These are phyloP conservation scores for Trichosporon coremiiforme DNA, from an alignment of 1,284 basidiomycete species.

Conservation along the genomic window DNA sequence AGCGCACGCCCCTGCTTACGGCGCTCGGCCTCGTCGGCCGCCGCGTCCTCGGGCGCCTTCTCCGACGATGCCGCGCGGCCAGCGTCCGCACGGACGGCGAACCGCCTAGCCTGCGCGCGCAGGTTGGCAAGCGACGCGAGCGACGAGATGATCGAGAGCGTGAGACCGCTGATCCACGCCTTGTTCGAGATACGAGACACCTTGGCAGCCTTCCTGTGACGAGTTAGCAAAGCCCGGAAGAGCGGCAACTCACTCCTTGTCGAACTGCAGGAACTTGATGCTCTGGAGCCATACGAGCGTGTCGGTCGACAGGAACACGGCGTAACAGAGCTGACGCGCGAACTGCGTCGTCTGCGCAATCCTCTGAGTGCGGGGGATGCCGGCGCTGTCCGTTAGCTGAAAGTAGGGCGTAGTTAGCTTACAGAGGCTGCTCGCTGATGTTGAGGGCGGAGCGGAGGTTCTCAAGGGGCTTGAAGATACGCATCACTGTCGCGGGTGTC, in stretches of 20 bases:
- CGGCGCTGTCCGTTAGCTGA: slow-evolving; percentile 32
- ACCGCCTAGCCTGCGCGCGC: slow-evolving; percentile 50
- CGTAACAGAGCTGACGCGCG: slow-evolving; percentile 84
- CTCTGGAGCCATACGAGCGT: slow-evolving; percentile 79
- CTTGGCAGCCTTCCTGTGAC: slow-evolving; percentile 66
- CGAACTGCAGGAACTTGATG: slow-evolving; percentile 69
- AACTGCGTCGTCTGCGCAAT: slow-evolving; percentile 79
- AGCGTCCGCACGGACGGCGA: slow-evolving; percentile 45
- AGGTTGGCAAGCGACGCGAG: slow-evolving; percentile 53
- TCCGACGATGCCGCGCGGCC: slow-evolving; percentile 40
- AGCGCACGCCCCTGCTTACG: slow-evolving; percentile 52
- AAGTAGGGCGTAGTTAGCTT: slow-evolving; percentile 25
- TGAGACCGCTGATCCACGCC: slow-evolving; percentile 88
- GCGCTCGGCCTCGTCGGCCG: slow-evolving; percentile 45
- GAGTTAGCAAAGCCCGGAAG: neutral
- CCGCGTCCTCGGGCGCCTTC: slow-evolving; percentile 41
- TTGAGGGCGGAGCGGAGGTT: slow-evolving; percentile 90
- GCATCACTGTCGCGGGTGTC: slow-evolving; percentile 67
- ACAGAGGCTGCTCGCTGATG: slow-evolving; percentile 62
- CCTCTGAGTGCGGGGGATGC: slow-evolving; percentile 56
- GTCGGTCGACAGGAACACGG: slow-evolving; percentile 83
- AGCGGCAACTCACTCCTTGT: slow-evolving; percentile 48
- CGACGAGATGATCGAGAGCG: slow-evolving; percentile 70
- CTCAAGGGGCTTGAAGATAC: slow-evolving; percentile 91
- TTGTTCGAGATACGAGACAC: slow-evolving; percentile 75